phyloP scores from a whole-genome alignment of 164 flowering plant genomes.

The Cinnamomum chago region DNA sequence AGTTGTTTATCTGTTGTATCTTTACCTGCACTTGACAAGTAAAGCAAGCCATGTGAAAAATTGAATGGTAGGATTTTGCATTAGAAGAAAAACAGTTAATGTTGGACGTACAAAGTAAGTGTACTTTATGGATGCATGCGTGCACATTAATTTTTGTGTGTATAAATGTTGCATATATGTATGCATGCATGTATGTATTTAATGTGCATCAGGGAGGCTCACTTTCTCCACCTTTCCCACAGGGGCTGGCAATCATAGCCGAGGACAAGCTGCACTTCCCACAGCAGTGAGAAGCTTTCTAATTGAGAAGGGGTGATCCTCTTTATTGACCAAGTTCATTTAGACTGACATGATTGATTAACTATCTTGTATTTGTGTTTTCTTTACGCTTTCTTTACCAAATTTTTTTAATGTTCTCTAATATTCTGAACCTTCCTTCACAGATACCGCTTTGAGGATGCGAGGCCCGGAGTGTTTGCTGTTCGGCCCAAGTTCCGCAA shows the following conservation, averaged over 20 bases:
- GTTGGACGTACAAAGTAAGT: too few species aligned
- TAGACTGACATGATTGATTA: background rate
- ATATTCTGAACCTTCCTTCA: background rate
- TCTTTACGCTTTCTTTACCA: background rate
- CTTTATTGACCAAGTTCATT: background rate
- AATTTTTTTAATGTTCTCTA: background rate
- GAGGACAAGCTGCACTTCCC: constrained; percentile 80
- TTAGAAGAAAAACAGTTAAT: too few species aligned
- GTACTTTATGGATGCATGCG: too few species aligned
- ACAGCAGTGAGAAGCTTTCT: constrained; percentile 68
- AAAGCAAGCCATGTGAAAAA: too few species aligned
- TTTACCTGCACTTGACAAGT: too few species aligned
- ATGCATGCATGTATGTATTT: background rate
- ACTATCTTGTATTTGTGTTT: background rate
- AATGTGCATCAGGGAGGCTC: background rate
- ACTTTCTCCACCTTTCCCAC: constrained; percentile 5
- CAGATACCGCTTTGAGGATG: constrained; percentile 61
- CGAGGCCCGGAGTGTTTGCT: constrained; percentile 59
- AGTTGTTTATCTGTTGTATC: too few species aligned
- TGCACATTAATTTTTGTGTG: too few species aligned
- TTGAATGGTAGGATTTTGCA: too few species aligned
- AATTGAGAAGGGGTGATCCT: constrained; percentile 54
- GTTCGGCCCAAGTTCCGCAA: constrained; percentile 64
- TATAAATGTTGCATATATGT: too few species aligned
- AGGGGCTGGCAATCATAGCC: constrained; percentile 91